These are phyloP conservation scores for Knoxdaviesia capensis DNA, from an alignment of 2,329 filamentous ascomycete genomes.

Conservation along the genomic window DNA sequence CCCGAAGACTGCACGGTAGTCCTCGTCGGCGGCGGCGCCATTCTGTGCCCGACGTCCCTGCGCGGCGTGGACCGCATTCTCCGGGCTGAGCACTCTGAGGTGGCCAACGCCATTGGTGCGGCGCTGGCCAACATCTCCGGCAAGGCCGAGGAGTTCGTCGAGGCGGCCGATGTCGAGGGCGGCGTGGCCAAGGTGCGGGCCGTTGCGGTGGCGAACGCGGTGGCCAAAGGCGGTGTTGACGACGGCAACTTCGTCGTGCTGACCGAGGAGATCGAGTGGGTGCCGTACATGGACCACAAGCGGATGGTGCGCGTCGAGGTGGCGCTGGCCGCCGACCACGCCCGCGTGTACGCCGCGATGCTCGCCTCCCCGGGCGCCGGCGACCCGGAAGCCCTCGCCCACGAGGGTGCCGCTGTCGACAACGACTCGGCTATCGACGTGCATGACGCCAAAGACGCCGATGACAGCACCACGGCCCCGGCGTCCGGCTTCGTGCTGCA, in stretches of 20 bases:
- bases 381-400: background rate
- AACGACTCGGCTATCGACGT: background rate
- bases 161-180: constrained; percentile 5
- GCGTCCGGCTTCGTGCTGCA: no score
- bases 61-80: constrained; percentile 7
- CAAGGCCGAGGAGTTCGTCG: constrained; percentile 6
- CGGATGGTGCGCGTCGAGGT: constrained; percentile 8
- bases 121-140: constrained; percentile 8
- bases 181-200: constrained; percentile 6
- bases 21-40: constrained; percentile 8
- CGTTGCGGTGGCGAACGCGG: constrained; percentile 5
- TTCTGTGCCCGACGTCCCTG: constrained; percentile 6
- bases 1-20: constrained; percentile 7
- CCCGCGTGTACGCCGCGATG: constrained; percentile 5
- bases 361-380: constrained; percentile 1
- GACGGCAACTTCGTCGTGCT: constrained; percentile 6
- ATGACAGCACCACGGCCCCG: background rate
- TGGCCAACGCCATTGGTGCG: constrained; percentile 9
- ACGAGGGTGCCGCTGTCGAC: background rate
- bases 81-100: constrained; percentile 6
- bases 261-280: constrained; percentile 7
- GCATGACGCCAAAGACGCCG: background rate
- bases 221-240: constrained; percentile 6
- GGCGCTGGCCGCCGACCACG: constrained; percentile 6
- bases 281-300: constrained; percentile 8